Evolutionary conservation across 768 basidiomycete species (phyloP).

Genomic region (Hericium alpestre): DNA sequence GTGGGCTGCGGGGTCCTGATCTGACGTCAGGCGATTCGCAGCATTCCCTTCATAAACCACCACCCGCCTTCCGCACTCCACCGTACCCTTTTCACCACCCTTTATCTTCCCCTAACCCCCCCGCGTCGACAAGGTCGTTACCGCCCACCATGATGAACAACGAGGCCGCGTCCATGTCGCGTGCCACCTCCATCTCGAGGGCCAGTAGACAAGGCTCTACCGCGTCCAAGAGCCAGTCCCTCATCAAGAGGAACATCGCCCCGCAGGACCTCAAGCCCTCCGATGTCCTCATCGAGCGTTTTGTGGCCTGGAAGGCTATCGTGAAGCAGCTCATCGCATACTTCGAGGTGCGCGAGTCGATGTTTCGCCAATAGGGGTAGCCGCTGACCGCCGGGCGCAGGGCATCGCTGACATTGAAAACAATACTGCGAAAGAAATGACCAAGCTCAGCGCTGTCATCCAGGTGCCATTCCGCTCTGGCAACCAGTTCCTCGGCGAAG

Average conservation of each 20-base stretch:
- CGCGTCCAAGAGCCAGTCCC: constrained; percentile 67
- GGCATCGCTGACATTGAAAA: constrained; percentile 85
- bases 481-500: constrained; percentile 97
- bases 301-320: constrained; percentile 90
- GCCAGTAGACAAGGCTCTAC: constrained; percentile 58
- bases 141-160: constrained; percentile 20
- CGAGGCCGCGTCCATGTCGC: constrained; percentile 45
- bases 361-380: not conserved
- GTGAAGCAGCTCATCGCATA: constrained; percentile 93
- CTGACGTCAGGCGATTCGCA: not conserved
- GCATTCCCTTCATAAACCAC: not conserved
- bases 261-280: constrained; percentile 85
- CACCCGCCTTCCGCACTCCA: not conserved
- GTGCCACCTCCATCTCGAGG: constrained; percentile 64
- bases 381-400: constrained; percentile 8
- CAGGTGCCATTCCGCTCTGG: constrained; percentile 94
- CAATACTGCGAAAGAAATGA: constrained; percentile 86
- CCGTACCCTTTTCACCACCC: not conserved
- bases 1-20: no score
- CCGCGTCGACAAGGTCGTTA: not conserved
- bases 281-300: constrained; percentile 93
- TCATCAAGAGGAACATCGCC: constrained; percentile 91
- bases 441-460: constrained; percentile 88
- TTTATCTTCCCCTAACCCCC: not conserved
- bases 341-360: constrained; percentile 44